A percentile compares a stretch with the other conserved stretches of the same genome.
phyloP scores from a whole-genome alignment of 2,329 filamentous ascomycete species.

The Periconia macrospinosa region DNA sequence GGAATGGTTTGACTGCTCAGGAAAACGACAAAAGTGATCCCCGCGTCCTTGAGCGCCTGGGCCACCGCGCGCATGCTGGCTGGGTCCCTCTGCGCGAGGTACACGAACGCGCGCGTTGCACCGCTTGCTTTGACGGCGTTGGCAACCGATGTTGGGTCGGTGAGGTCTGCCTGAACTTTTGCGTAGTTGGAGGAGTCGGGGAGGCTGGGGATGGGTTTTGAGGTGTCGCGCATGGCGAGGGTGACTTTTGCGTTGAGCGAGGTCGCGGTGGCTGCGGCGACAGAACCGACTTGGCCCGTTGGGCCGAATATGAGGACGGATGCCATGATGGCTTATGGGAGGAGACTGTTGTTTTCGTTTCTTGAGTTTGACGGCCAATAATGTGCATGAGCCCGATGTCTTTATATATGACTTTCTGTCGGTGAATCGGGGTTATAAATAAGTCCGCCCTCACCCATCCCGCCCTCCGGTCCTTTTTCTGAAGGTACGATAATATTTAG shows the following conservation, averaged over 20 bases:
- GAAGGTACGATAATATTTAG: too few relatives aligned
- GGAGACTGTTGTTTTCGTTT: too few relatives aligned
- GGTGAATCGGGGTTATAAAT: too few relatives aligned
- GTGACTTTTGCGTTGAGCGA: slow-evolving; percentile 45
- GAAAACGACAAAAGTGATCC: slow-evolving; percentile 52
- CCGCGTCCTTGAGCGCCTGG: slow-evolving; percentile 48
- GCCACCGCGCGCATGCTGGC: slow-evolving; percentile 48
- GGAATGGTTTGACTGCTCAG: slow-evolving; percentile 42
- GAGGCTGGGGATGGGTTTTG: slow-evolving; percentile 47
- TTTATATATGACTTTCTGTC: too few relatives aligned
- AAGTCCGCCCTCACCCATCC: too few relatives aligned
- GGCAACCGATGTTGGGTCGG: slow-evolving; percentile 44
- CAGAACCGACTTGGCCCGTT: slow-evolving; percentile 49
- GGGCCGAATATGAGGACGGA: slow-evolving; percentile 20
- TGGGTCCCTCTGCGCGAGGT: slow-evolving; percentile 34
- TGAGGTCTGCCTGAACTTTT: slow-evolving; percentile 51
- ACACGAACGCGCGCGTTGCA: slow-evolving; percentile 55
- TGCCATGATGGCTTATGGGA: too few relatives aligned
- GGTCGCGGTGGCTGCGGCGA: slow-evolving; percentile 42
- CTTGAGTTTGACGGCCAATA: too few relatives aligned
- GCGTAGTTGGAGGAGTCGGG: slow-evolving; percentile 30
- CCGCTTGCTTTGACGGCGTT: slow-evolving; percentile 45
- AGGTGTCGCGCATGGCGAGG: slow-evolving; percentile 50
- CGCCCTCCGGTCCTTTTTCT: too few relatives aligned
- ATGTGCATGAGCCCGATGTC: too few relatives aligned